Evolutionary conservation across 192 early-diverging fungal genomes (phyloP), one percentile per base, ranked within the genome.

Genomic region (Coemansia sp.): DNA sequence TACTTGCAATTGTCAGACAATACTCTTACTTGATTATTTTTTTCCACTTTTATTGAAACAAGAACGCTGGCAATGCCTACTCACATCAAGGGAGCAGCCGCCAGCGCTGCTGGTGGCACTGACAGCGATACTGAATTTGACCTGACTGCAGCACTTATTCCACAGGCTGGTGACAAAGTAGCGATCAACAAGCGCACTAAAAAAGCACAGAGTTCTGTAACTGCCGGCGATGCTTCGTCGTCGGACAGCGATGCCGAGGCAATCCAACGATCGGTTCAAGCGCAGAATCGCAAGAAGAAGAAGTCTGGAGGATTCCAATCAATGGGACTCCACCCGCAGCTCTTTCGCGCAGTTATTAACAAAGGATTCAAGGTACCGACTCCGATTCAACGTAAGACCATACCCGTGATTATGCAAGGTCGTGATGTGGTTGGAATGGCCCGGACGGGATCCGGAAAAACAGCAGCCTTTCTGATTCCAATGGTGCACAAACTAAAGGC

Each of bases 331-430:
- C 90, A 90, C 28, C 87, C 88, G 54, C 83, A 86, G 27, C 77
- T 96, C 18, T 94, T 89, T 82, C 90, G 91, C 49, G 93, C 94
- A 14, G 85, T 98, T 66, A 64, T 89, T n/a, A 85, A 93, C 62
- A 93, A 94, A 65, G 96, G 96, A 5, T 98, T 94, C 82, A 95
- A 96, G 64, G 87, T 97, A 4, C 97, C 97, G n/a, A 99, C 97
- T 21, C 96, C 97, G 7, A 95, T 99, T 71, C 97, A 99, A 80
- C 88, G 97, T 54, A 92, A 93, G 74, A 84, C 92, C 27, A 96
- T 99, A 58, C 97, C 97, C 24, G 69, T 96, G 54, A 88, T 97
- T 54, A 84, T 97, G 71, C 85, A 94, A 61, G 93, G 94, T 27
- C 80, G 89, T 21, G 97, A 99, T 81, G 90, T 98, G 2, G 95